Conservation (phyloP, 768 basidiomycete species). For the Termitomyces sp. region DNA sequence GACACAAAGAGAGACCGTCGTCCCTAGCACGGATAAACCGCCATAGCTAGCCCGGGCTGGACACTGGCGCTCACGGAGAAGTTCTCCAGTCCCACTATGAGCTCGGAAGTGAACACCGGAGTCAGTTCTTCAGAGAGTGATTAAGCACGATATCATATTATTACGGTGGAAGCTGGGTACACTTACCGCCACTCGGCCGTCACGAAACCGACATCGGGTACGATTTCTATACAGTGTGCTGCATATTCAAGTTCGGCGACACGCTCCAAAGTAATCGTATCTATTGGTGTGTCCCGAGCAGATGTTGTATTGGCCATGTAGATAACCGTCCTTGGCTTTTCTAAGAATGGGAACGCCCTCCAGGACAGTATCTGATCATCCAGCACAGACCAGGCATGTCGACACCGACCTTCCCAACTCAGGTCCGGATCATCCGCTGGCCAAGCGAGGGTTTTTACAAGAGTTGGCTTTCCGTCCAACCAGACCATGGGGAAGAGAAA, state of each 20-base stretch:
- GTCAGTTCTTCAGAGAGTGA: not conserved
- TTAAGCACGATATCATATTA: not conserved
- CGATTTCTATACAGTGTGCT: not conserved
- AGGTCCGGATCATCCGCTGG: not conserved
- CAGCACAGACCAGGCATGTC: not conserved
- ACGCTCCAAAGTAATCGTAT: no score
- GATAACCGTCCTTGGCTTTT: no score
- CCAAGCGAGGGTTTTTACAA: not conserved
- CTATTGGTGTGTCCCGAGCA: no score
- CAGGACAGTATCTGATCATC: not conserved
- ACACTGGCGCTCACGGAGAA: conserved; percentile 4
- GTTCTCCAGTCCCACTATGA: conserved; percentile 5
- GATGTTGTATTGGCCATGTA: no score
- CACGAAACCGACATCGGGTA: not conserved
- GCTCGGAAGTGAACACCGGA: not conserved
- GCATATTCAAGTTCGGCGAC: not conserved
- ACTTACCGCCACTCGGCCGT: not conserved
- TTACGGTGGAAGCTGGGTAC: not conserved
- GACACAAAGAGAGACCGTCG: conserved; percentile 4
- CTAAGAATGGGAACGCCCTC: no score
- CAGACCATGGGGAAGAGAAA: not conserved
- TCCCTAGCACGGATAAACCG: not conserved
- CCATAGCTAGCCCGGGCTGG: conserved; percentile 7
- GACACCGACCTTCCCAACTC: not conserved
- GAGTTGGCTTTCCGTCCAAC: no score